Base-by-base conservation (phyloP, 257 asterid species). In the Nicotiana undulata region DNA sequence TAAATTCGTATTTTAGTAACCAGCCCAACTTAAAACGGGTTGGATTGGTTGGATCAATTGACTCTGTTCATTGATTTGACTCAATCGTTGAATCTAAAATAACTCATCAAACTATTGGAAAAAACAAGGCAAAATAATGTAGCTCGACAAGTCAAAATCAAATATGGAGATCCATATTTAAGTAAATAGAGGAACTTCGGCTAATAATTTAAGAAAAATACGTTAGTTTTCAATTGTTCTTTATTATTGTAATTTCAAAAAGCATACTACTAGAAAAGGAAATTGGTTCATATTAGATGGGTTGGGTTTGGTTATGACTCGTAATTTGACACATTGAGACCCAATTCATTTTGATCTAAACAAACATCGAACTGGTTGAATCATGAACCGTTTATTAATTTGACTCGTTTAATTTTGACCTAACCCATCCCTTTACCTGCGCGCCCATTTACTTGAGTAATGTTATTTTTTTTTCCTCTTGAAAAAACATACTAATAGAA, bases 391-490 rank as follows among this genome's bases (percentile, higher is more conserved):
- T 18, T 66, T 9, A 34, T 66, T 34, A 24, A 66, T 32, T 66
- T 66, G 37, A 66, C 37, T 24, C 16, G 3, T 37, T 3, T 40
- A 40, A 37, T 37, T 37, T 67, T 67, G 28, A 34, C 53, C 18
- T 17, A 49, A 49, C 16, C 1, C 0, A 16, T 9, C 4, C 18
- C 9, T 17, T 34, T 66, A 15, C 20, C 9, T 34, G 44, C 44
- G 44, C 44, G 9, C 8, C 4, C 18, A 10, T 2, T 44, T 44
- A 72, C 78, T 40, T 72, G 70, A 16, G 93, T 98, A 1, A 94
- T 96, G n/a, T 94, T 87, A 85, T 94, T 96, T 56, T 37, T 37
- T 8, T 37, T 1, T 37, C 10, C 46, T 37, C 7, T 37, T 37
- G 10, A 37, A 7, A 37, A 37, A 9, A 1, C 46, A 8, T 8